Base-by-base conservation (phyloP, 768 basidiomycete genomes). In the Agaricus subrufescens region DNA sequence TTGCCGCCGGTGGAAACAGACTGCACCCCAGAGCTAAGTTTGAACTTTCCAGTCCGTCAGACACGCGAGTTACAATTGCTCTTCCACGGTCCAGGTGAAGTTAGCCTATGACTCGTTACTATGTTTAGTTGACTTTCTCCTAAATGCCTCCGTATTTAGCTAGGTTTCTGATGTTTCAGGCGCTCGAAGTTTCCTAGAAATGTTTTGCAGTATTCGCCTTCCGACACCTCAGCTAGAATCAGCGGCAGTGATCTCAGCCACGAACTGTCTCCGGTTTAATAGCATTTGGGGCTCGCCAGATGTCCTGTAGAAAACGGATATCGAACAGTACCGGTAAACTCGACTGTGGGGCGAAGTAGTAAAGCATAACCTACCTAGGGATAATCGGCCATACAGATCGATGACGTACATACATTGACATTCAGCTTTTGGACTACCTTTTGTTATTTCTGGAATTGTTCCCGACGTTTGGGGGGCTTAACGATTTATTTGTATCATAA, bases 11-110 rank as follows among this genome's bases (percentile, higher is more conserved):
- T 6, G 87, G 86, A 40, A 89, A 79, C 6, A 87, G 69, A 69
- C 87, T 85, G 1, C 85, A 88, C 87, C 8, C 90, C 91, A 62
- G 78, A 68, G 45, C 74, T 76, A n/a, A 82, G 73, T 50, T 80
- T 77, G 0, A 88, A 91, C 56, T 91, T 87, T 0, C 83, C 85
- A 1, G 91, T 76, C 58, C 89, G 89, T 61, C 86, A 84, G 3
- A 91, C 86, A 91, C 89, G 14, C 89, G 77, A 0, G 88, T 87
- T 10, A 92, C 90, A 5, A 91, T 86, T 3, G 91, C 90, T 30
- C 91, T 73, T 3, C 90, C 90, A 12, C 92, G 76, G 4, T 89
- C 88, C 75, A 39, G 23, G 40, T 42, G 26, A 14, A 47, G 31
- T 40, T 52, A 42, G 31, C n/a, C 25, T 14, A 50, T 26, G 43